phyloP scores from a whole-genome alignment of 73 alveolate species.

The Paramecium octaurelia region DNA sequence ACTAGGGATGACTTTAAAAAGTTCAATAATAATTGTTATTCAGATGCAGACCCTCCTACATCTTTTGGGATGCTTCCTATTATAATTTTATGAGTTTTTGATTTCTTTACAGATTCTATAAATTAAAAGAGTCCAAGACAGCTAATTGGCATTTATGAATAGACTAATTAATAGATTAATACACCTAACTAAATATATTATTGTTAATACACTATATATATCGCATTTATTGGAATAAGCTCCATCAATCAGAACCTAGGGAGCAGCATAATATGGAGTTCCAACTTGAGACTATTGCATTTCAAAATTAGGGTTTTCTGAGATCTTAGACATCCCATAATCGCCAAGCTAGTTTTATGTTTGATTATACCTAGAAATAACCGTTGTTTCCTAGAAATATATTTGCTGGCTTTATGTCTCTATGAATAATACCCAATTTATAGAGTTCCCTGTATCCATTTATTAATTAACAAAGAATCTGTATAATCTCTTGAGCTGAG shows the following conservation, averaged over 20 bases:
- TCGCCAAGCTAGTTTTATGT: neutral
- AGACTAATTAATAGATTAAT: neutral
- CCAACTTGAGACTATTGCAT: neutral
- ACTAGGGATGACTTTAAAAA: neutral
- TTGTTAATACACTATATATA: constrained; percentile 6
- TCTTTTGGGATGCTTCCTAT: neutral
- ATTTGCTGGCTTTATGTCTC: constrained; percentile 58
- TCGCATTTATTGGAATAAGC: constrained; percentile 33
- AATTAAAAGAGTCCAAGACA: neutral
- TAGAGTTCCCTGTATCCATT: constrained; percentile 40
- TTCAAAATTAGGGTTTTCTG: neutral
- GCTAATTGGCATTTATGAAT: neutral
- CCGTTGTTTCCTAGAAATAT: neutral
- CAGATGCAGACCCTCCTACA: neutral
- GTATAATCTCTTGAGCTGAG: neutral
- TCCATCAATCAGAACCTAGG: neutral
- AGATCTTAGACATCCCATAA: neutral
- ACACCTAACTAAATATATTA: neutral
- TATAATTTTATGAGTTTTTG: neutral
- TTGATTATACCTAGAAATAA: neutral
- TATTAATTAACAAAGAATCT: neutral
- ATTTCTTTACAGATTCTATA: neutral
- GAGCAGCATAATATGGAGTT: constrained; percentile 41
- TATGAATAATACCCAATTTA: constrained; percentile 30
- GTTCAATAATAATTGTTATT: neutral